Base-by-base conservation (phyloP, 768 basidiomycete genomes). In the Trametes cinnabarina region DNA sequence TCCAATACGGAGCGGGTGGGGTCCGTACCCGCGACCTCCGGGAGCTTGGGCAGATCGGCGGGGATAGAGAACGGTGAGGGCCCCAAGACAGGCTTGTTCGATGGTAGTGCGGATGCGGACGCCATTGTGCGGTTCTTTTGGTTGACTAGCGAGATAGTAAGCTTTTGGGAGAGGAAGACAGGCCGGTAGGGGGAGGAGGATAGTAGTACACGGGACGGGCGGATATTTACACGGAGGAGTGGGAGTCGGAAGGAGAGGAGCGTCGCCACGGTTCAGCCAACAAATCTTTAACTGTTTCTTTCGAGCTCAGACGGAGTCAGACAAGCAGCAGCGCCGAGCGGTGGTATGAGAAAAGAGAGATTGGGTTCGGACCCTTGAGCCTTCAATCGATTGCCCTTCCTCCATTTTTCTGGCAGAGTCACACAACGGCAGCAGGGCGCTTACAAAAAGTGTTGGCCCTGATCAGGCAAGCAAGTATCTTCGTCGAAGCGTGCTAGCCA, bases 1-100 rank as follows among this genome's bases (percentile, higher is more conserved):
- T 94, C 93, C 40, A 94, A 72, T 9, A 86, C 76, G 62, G 80
- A 86, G 48, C 78, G 77, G 1, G 83, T 80, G 1, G 92, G 85
- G 59, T 93, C 87, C 20, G 80, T 76, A 32, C 77, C 74, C 19
- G 75, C 61, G 20, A 81, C 72, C 19, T 67, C 62, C 12, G 80
- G 80, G 12, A 81, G 66, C 14, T 67, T 55, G 2, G 67, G 65
- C 22, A 68, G 63, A 42, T 68, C 62, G n/a, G 63, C 39, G 3
- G 66, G 55, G n/a, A 65, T 41, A 14, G 57, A 53, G 50, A 61
- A 65, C 17, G 58, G 61, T 10, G 61, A 60, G 20, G 59, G 47
- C 20, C 26, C 51, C 3, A 61, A 55, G 12, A 51, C 51, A 40
- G 60, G 60, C 47, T 51, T 51, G 51, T 61, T 56, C 3, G 60